phyloP scores from a whole-genome alignment of 2,329 filamentous ascomycete genomes.

The Penicillium italicum region DNA sequence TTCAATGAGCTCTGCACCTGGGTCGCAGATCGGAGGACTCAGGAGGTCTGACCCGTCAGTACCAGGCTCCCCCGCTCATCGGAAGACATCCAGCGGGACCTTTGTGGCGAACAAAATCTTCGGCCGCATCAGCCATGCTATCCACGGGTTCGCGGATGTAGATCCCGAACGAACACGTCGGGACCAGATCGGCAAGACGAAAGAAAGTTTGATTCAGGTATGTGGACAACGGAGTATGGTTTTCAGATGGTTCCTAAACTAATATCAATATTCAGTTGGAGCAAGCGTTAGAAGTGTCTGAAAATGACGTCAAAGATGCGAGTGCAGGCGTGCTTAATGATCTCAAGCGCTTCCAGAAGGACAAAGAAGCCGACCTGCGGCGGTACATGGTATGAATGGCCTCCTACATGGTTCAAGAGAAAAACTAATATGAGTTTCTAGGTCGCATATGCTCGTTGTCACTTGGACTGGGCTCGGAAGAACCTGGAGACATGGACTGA shows the following conservation, averaged over 20 bases:
- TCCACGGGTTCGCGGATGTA: constrained; percentile 92
- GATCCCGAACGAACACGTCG: constrained; percentile 89
- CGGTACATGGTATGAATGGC: constrained; percentile 80
- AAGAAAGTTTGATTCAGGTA: constrained; percentile 70
- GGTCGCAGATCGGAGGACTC: constrained; percentile 64
- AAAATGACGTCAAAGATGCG: constrained; percentile 89
- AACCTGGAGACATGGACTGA: constrained; percentile 91
- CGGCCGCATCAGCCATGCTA: constrained; percentile 88
- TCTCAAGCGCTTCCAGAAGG: constrained; percentile 83
- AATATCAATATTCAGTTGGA: constrained; percentile 61
- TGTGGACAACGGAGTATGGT: background rate
- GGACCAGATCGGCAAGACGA: constrained; percentile 93
- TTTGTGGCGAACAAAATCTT: constrained; percentile 94
- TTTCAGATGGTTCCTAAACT: background rate
- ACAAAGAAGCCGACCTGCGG: constrained; percentile 92
- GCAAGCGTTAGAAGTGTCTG: constrained; percentile 82
- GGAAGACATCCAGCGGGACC: constrained; percentile 78
- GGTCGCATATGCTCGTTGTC: constrained; percentile 88
- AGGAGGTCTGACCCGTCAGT: constrained; percentile 35
- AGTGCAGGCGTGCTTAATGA: constrained; percentile 85
- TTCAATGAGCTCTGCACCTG: constrained; percentile 61
- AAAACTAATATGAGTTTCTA: constrained; percentile 37
- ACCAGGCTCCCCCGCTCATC: constrained; percentile 54
- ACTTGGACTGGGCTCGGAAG: constrained; percentile 91
- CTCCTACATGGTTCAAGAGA: background rate